phyloP scores from a whole-genome alignment of 352 stramenopile species.

The Globisporangium camurandrum region DNA sequence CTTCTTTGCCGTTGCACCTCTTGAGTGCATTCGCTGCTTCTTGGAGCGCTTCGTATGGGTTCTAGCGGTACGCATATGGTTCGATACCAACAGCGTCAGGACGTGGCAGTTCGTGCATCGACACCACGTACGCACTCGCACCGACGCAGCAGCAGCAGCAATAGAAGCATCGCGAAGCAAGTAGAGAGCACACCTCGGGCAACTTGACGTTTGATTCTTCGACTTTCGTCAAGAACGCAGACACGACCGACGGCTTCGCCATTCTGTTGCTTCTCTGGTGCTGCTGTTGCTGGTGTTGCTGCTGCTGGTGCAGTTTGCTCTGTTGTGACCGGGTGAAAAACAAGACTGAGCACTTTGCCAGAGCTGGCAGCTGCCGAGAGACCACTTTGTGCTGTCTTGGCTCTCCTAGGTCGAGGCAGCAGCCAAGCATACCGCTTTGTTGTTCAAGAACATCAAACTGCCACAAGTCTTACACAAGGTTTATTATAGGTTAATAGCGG shows the following conservation, averaged over 20 bases:
- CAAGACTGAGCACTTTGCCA: constrained; percentile 4
- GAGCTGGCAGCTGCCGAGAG: background rate
- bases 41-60: constrained; percentile 27
- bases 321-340: constrained; percentile 1
- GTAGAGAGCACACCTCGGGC: constrained; percentile 19
- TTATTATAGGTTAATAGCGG: no score
- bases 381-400: no score
- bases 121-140: background rate
- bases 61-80: constrained; percentile 15
- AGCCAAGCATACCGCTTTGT: no score
- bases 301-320: background rate
- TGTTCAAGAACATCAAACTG: no score
- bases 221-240: constrained; percentile 26
- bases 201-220: constrained; percentile 31
- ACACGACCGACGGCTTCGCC: constrained; percentile 10
- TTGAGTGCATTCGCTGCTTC: constrained; percentile 26
- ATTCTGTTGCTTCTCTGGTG: constrained; percentile 5
- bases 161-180: background rate
- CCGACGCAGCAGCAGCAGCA: background rate
- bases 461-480: no score
- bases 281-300: background rate
- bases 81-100: background rate
- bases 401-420: no score
- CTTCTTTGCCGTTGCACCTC: constrained; percentile 20
- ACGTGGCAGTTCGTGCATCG: background rate